These are phyloP conservation scores for Mollisia scopiformis DNA, from an alignment of 2,329 filamentous ascomycete species.

Conservation along the genomic window DNA sequence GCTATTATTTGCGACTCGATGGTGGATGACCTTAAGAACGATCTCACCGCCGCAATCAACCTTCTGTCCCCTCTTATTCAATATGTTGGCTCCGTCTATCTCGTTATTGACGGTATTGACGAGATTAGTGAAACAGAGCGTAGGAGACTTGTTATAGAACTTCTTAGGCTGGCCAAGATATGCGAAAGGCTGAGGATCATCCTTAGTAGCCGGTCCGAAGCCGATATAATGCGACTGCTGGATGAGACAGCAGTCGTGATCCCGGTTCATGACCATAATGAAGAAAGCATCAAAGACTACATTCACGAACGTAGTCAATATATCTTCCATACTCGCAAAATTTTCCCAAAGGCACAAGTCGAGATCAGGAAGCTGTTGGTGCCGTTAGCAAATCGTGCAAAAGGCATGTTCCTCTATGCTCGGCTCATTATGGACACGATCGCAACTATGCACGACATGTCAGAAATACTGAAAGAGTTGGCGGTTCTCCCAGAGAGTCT, in stretches of 20 bases:
- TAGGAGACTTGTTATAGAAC: not conserved
- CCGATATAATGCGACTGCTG: not conserved
- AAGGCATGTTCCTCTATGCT: conserved; percentile 15
- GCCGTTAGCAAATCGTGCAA: conserved; percentile 1
- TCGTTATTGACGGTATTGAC: conserved; percentile 11
- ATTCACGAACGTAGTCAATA: not conserved
- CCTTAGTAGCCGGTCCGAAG: conserved; percentile 2
- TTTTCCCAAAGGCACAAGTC: not conserved
- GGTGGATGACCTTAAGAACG: not conserved
- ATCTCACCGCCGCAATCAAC: not conserved
- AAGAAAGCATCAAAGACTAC: conserved; percentile 5
- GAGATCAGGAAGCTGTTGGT: conserved; percentile 3
- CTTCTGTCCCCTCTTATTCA: not conserved
- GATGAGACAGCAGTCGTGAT: not conserved
- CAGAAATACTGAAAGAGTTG: conserved; percentile 6
- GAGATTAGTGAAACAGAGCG: conserved; percentile 7
- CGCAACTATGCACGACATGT: conserved; percentile 3
- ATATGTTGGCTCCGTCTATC: not conserved
- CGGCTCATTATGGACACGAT: conserved; percentile 6
- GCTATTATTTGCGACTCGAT: conserved; percentile 2
- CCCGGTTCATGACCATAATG: conserved; percentile 3
- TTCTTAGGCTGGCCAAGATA: not conserved
- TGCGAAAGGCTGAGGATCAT: conserved; percentile 1
- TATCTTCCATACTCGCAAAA: not conserved
- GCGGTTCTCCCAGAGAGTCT: conserved; percentile 9